phyloP scores from a whole-genome alignment of 1,139 yeast species.

The Suhomyces chickasaworum region DNA sequence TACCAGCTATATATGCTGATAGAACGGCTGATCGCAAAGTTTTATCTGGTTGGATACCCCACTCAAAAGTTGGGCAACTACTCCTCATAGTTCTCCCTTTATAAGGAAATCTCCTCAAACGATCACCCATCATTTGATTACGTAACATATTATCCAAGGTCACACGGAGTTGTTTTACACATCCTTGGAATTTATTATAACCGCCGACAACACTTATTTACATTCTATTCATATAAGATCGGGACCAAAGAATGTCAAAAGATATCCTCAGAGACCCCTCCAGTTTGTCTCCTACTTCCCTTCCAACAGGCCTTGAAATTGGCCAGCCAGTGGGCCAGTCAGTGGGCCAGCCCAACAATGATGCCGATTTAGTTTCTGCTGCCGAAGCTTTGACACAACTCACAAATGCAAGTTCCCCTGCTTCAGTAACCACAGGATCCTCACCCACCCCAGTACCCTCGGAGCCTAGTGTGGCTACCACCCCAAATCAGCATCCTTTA shows the following conservation, averaged over 20 bases:
- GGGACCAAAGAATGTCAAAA: not conserved
- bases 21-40: conserved; percentile 2
- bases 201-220: not conserved
- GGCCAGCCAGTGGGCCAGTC: not conserved
- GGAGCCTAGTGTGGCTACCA: not conserved
- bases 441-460: conserved; percentile 8
- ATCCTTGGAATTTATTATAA: not conserved
- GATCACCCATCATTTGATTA: conserved; percentile 1
- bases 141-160: conserved; percentile 5
- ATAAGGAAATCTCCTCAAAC: not conserved
- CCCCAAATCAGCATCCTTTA: conserved; percentile 38
- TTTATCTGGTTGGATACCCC: not conserved
- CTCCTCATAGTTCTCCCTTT: not conserved
- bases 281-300: conserved; percentile 13
- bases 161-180: conserved; percentile 3
- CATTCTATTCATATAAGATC: not conserved
- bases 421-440: conserved; percentile 10
- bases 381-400: conserved; percentile 47
- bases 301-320: conserved; percentile 8
- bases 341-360: conserved; percentile 13
- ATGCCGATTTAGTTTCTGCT: conserved; percentile 38
- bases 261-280: conserved; percentile 2
- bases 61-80: not conserved
- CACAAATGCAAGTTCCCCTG: conserved; percentile 20
- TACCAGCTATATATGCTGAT: not conserved